Percentiles rank a stretch among this genome's conserved stretches.
phyloP scores from a whole-genome alignment of 2,329 filamentous ascomycete species.

The Dryadomyces quercus-mongolicae region DNA sequence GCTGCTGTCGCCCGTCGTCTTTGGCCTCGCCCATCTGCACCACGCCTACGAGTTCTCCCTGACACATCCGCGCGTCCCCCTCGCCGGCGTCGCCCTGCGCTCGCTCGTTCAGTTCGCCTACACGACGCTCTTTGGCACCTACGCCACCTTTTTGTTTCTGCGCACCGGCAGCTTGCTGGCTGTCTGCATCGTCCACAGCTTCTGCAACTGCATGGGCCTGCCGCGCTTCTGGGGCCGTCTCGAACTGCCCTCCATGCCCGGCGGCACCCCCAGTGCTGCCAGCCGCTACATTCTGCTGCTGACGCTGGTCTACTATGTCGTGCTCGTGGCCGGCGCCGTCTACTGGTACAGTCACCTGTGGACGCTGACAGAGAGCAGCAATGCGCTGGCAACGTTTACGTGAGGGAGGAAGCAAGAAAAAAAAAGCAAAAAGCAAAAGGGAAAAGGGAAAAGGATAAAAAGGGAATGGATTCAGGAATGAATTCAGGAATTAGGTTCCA shows the following conservation, averaged over 20 bases:
- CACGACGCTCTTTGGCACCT: constrained; percentile 87
- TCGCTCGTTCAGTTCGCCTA: constrained; percentile 78
- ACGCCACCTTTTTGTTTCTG: constrained; percentile 79
- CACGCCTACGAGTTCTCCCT: constrained; percentile 92
- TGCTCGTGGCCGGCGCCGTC: constrained; percentile 60
- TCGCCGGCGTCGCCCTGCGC: constrained; percentile 51
- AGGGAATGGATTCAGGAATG: too few species aligned
- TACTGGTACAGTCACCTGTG: constrained; percentile 63
- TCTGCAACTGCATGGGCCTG: constrained; percentile 88
- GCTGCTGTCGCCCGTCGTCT: constrained; percentile 76
- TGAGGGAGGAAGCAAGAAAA: neutral
- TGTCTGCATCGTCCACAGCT: constrained; percentile 65
- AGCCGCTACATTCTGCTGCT: constrained; percentile 29
- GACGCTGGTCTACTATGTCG: constrained; percentile 67
- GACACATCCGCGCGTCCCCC: constrained; percentile 59
- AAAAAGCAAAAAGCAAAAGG: too few species aligned
- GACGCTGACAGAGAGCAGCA: constrained; percentile 53
- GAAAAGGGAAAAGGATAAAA: too few species aligned
- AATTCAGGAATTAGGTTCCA: too few species aligned
- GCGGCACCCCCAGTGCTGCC: too few species aligned
- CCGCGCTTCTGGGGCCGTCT: constrained; percentile 77
- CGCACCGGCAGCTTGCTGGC: constrained; percentile 72
- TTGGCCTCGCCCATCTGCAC: constrained; percentile 86
- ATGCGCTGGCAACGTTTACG: constrained; percentile 28
- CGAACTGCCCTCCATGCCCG: constrained; percentile 28